These are phyloP conservation scores for Chaetomium sp. DNA, from an alignment of 2,329 filamentous ascomycete genomes.

Conservation along the genomic window DNA sequence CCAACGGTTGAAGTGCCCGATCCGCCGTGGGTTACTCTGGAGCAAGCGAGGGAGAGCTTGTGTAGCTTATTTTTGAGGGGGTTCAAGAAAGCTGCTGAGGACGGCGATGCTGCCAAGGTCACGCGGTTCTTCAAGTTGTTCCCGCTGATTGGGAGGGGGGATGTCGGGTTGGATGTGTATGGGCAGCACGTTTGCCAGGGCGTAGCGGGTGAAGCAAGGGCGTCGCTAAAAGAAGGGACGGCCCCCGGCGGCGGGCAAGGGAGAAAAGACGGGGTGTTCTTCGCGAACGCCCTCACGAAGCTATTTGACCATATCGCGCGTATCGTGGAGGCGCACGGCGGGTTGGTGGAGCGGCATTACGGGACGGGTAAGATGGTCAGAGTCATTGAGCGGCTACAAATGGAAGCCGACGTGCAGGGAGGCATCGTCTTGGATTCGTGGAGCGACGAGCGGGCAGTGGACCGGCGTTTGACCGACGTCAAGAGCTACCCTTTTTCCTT, in stretches of 20 bases:
- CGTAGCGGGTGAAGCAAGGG: constrained; percentile 75
- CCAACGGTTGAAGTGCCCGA: constrained; percentile 95
- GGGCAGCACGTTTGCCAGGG: constrained; percentile 94
- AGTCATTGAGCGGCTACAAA: constrained; percentile 86
- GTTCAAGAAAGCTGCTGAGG: constrained; percentile 84
- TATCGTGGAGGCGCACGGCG: constrained; percentile 87
- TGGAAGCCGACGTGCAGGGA: constrained; percentile 92
- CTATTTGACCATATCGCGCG: constrained; percentile 97
- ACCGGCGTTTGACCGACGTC: constrained; percentile 84
- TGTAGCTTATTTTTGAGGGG: constrained; percentile 88
- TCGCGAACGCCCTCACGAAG: constrained; percentile 81
- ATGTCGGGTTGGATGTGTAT: constrained; percentile 89
- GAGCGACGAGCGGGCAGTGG: constrained; percentile 80
- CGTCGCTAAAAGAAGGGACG: constrained; percentile 66
- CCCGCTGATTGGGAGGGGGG: constrained; percentile 80
- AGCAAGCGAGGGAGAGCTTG: constrained; percentile 80
- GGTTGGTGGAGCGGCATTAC: constrained; percentile 89
- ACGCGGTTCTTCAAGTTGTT: constrained; percentile 98
- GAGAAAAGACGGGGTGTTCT: constrained; percentile 77
- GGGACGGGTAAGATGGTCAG: constrained; percentile 87
- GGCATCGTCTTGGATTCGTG: constrained; percentile 94
- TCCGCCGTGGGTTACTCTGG: constrained; percentile 76
- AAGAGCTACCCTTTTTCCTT: constrained; percentile 98
- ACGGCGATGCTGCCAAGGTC: constrained; percentile 81
- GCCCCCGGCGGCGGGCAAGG: constrained; percentile 42